Evolutionary conservation across 106 monocot species (phyloP).

Genomic region (Amphibolis antarctica): DNA sequence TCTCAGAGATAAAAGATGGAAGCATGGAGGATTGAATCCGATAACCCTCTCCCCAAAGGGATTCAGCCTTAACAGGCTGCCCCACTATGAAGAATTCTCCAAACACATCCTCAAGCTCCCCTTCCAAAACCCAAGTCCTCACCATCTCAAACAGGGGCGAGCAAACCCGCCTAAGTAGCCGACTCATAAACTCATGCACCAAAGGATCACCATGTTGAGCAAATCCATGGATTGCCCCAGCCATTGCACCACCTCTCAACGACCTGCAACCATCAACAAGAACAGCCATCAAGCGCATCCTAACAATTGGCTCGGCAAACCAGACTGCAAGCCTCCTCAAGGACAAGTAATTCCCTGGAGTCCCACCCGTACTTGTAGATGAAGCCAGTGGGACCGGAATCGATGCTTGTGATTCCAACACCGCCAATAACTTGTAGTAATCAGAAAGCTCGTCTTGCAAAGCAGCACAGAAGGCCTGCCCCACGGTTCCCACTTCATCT

Average conservation of each 20-base stretch:
- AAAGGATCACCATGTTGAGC: constrained; percentile 79
- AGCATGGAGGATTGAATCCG: constrained; percentile 74
- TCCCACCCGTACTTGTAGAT: constrained; percentile 11
- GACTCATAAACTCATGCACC: constrained; percentile 82
- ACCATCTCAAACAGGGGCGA: constrained; percentile 97
- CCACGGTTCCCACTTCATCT: constrained; percentile 63
- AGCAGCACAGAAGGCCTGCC: constrained; percentile 76
- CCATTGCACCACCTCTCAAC: constrained; percentile 90
- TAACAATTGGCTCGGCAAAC: constrained; percentile 85
- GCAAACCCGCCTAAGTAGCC: constrained; percentile 67
- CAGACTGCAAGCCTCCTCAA: constrained; percentile 71
- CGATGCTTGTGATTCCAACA: constrained; percentile 61
- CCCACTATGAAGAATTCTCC: constrained; percentile 74
- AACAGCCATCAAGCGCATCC: constrained; percentile 90
- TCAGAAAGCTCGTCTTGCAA: constrained; percentile 77
- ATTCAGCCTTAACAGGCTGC: constrained; percentile 78
- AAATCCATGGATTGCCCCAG: constrained; percentile 65
- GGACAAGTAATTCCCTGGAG: constrained; percentile 50
- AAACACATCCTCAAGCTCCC: constrained; percentile 81
- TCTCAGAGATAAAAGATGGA: constrained; percentile 74
- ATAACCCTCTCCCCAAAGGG: constrained; percentile 90
- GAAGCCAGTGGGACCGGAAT: constrained; percentile 51
- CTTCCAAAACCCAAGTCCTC: constrained; percentile 80
- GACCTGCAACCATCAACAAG: constrained; percentile 55
- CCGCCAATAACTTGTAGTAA: constrained; percentile 81